Evolutionary conservation across 2,329 filamentous ascomycete genomes (phyloP).

Genomic region (Dryadomyces quercus-mongolicae): DNA sequence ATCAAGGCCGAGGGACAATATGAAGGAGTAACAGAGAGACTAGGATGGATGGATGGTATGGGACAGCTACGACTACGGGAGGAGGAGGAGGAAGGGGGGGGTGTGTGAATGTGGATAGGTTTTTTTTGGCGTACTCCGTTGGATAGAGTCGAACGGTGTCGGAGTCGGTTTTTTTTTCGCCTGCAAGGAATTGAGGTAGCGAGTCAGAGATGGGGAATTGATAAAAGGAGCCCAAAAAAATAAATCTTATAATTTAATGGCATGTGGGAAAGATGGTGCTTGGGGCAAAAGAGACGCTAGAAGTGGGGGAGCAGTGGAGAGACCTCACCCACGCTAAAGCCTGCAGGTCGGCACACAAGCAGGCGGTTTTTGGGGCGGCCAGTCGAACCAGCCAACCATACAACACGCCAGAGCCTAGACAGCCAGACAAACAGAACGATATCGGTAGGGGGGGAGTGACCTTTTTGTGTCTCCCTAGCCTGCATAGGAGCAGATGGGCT

Average conservation of each 20-base stretch:
- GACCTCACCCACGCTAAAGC: slow-evolving; percentile 5
- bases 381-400: slow-evolving; percentile 3
- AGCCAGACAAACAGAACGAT: no score
- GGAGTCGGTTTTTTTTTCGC: no score
- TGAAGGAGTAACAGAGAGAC: neutral
- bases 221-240: slow-evolving; percentile 7
- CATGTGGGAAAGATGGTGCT: neutral
- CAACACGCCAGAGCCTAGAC: no score
- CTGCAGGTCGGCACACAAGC: slow-evolving; percentile 1
- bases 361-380: slow-evolving; percentile 1
- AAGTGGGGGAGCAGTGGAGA: slow-evolving; percentile 9
- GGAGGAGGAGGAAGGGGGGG: slow-evolving; percentile 5
- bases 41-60: neutral
- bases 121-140: slow-evolving; percentile 1
- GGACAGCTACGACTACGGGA: neutral
- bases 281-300: slow-evolving; percentile 3
- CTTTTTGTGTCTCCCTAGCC: no score
- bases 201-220: slow-evolving; percentile 14
- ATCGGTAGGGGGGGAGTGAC: no score
- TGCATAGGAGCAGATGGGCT: no score
- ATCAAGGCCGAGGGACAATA: neutral
- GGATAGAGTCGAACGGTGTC: slow-evolving; percentile 11
- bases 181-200: no score
- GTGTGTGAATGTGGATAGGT: neutral
- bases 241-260: neutral